Evolutionary conservation across 2,329 filamentous ascomycete species (phyloP).

Genomic region (Thermochaetoides dissita): DNA sequence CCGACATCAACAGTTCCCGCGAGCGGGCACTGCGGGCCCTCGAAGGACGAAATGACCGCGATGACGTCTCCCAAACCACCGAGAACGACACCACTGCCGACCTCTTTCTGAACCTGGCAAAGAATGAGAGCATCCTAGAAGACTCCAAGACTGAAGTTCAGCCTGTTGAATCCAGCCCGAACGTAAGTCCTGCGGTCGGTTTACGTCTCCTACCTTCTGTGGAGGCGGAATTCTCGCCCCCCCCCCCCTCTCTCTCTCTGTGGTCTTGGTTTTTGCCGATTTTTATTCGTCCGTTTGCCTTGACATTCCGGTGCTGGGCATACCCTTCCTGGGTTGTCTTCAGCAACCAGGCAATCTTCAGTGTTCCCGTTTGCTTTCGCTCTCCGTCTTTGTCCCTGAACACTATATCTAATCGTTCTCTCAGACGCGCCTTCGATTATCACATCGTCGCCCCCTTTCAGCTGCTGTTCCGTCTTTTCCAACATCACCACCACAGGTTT

Average conservation of each 20-base stretch:
- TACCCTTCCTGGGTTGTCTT: too few relatives aligned
- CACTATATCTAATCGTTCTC: conserved; percentile 14
- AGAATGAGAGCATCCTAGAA: conserved; percentile 4
- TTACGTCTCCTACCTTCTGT: too few relatives aligned
- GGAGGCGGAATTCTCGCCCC: too few relatives aligned
- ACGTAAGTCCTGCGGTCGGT: conserved; percentile 28
- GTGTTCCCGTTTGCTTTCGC: not conserved
- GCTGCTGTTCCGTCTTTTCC: conserved; percentile 11
- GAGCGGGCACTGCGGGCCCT: conserved; percentile 37
- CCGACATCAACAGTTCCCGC: conserved; percentile 26
- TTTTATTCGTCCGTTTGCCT: too few relatives aligned
- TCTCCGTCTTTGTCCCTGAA: not conserved
- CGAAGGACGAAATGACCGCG: conserved; percentile 27
- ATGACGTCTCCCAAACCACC: conserved; percentile 9
- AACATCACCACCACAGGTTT: conserved; percentile 35
- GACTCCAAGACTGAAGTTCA: conserved; percentile 21
- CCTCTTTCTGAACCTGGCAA: conserved; percentile 33
- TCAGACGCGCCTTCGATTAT: conserved; percentile 34
- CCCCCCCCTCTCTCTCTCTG: not conserved
- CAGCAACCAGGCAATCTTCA: too few relatives aligned
- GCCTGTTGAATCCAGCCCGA: conserved; percentile 25
- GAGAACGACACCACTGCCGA: conserved; percentile 43
- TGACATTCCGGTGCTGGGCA: too few relatives aligned
- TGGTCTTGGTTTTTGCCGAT: not conserved
- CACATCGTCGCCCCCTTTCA: conserved; percentile 40